Percentiles rank a stretch among this genome's conserved stretches.
phyloP scores from a whole-genome alignment of 2,329 filamentous ascomycete genomes.

The Hysterium pulicare region DNA sequence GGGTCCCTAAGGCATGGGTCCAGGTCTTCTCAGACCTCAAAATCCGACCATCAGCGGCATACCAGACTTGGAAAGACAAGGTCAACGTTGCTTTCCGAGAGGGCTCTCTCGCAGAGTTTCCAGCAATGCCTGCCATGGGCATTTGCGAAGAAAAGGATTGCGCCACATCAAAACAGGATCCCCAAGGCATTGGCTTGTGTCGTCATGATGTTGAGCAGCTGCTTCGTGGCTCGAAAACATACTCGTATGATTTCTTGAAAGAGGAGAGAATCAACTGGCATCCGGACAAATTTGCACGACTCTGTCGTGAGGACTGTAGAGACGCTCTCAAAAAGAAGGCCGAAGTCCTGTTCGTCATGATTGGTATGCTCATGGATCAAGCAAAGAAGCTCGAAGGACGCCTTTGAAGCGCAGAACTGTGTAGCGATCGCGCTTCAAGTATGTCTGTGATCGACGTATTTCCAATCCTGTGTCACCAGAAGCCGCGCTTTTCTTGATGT shows the following conservation, averaged over 20 bases:
- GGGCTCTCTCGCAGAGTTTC: conserved; percentile 18
- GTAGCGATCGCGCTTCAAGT: not conserved
- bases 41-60: conserved; percentile 15
- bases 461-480: too few relatives aligned
- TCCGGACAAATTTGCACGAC: conserved; percentile 29
- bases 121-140: conserved; percentile 14
- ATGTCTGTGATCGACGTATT: too few relatives aligned
- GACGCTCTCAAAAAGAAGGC: conserved; percentile 22
- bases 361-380: conserved; percentile 23
- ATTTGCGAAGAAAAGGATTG: conserved; percentile 19
- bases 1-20: conserved; percentile 23
- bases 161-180: conserved; percentile 15
- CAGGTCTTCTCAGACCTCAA: conserved; percentile 15
- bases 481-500: too few relatives aligned
- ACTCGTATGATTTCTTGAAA: conserved; percentile 24
- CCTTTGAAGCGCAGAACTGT: not conserved
- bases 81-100: conserved; percentile 13
- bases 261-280: conserved; percentile 29
- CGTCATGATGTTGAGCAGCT: conserved; percentile 24
- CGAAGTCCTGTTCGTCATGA: conserved; percentile 26
- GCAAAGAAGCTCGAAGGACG: not conserved
- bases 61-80: conserved; percentile 16
- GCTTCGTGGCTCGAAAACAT: conserved; percentile 22
- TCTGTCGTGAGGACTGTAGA: conserved; percentile 18
- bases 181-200: conserved; percentile 20